Conservation (phyloP, 805 yeast genomes). For the Myxozyma geophila region DNA sequence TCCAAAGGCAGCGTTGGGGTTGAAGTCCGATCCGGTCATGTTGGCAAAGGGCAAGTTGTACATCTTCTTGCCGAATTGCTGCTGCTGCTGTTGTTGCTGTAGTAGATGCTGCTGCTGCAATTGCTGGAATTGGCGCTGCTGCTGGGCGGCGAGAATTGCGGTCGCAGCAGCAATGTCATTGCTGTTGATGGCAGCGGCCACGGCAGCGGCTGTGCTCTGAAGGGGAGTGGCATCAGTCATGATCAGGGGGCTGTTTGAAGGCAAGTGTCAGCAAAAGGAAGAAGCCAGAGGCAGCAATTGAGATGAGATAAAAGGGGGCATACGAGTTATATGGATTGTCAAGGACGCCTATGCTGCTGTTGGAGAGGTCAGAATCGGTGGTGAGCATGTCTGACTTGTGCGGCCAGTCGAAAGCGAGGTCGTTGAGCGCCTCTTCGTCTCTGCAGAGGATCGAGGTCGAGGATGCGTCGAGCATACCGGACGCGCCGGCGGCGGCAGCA, state of each 20-base stretch:
- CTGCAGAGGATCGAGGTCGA: slow-evolving; percentile 19
- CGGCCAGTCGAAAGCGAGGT: slow-evolving; percentile 28
- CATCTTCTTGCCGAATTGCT: slow-evolving; percentile 3
- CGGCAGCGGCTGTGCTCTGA: slow-evolving; percentile 9
- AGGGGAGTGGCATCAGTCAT: not conserved
- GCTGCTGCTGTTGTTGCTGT: slow-evolving; percentile 16
- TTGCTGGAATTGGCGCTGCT: slow-evolving; percentile 10
- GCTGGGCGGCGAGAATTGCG: slow-evolving; percentile 18
- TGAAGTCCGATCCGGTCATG: slow-evolving; percentile 9
- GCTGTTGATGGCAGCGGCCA: slow-evolving; percentile 19
- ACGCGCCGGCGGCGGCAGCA: slow-evolving; percentile 2
- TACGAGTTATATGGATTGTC: not conserved
- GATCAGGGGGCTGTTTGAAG: not conserved
- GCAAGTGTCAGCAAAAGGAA: not conserved
- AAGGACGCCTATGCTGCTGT: slow-evolving; percentile 2
- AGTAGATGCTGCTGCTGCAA: slow-evolving; percentile 23
- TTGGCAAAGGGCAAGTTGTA: slow-evolving; percentile 4
- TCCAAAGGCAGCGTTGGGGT: not conserved
- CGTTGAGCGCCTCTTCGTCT: slow-evolving; percentile 11
- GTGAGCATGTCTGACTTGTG: slow-evolving; percentile 9
- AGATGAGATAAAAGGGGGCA: too few species aligned
- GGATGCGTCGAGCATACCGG: slow-evolving; percentile 11
- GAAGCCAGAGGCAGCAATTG: not conserved
- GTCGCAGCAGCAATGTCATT: slow-evolving; percentile 12
- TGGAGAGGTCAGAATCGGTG: slow-evolving; percentile 4